Percentiles rank a stretch among this genome's conserved stretches.
phyloP scores from a whole-genome alignment of 176 grass and related monocot genomes.

The Tuctoria greenei region DNA sequence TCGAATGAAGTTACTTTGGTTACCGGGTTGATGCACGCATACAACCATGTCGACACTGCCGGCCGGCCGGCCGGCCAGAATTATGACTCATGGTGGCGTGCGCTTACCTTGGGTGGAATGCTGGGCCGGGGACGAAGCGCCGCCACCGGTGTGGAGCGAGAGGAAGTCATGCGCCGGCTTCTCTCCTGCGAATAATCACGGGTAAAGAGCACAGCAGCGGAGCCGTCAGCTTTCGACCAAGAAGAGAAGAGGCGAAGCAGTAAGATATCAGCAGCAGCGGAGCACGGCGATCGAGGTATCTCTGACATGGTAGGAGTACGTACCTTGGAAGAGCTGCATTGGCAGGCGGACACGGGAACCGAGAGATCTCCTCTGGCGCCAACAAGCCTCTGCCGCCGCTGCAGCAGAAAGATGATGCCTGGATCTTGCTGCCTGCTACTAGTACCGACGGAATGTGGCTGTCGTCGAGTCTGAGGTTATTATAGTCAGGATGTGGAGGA shows the following conservation, averaged over 20 bases:
- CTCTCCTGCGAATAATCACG: constrained; percentile 50
- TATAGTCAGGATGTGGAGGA: constrained; percentile 33
- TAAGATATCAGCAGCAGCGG: neutral
- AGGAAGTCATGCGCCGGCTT: constrained; percentile 76
- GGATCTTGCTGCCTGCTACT: constrained; percentile 22
- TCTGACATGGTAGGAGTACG: neutral
- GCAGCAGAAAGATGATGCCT: constrained; percentile 45
- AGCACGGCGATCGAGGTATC: neutral
- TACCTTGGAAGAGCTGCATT: constrained; percentile 63
- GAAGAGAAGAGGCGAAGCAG: neutral
- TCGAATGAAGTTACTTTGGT: neutral
- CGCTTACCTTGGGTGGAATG: constrained; percentile 51
- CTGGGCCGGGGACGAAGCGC: constrained; percentile 53
- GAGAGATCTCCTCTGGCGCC: constrained; percentile 35
- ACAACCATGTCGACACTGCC: neutral
- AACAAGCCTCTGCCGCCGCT: constrained; percentile 17
- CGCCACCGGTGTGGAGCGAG: constrained; percentile 72
- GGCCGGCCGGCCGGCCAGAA: neutral
- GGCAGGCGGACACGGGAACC: constrained; percentile 3
- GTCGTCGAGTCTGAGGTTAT: constrained; percentile 41
- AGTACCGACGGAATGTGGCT: constrained; percentile 50
- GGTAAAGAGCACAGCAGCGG: neutral
- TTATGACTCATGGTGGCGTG: neutral
- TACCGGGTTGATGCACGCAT: neutral
- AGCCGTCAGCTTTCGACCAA: neutral